Evolutionary conservation across 805 yeast species (phyloP).

Genomic region (Monosporozyma servazzii): DNA sequence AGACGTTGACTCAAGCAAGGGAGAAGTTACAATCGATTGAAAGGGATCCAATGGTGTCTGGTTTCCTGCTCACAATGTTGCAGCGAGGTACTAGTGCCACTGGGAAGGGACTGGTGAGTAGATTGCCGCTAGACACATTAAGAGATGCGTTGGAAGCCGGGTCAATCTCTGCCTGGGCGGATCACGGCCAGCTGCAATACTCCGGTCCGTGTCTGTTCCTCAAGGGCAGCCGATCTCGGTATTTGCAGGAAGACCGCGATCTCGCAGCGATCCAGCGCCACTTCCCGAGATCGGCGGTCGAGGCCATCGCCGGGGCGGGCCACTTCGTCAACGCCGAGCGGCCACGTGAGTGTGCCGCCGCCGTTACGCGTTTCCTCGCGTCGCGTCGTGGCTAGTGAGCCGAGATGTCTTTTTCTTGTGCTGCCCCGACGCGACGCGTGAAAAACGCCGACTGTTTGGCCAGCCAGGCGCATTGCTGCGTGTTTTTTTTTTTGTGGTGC

Average conservation of each 20-base stretch:
- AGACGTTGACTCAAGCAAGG: conserved; percentile 58
- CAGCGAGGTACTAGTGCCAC: conserved; percentile 13
- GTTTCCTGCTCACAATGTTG: conserved; percentile 51
- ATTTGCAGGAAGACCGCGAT: conserved; percentile 72
- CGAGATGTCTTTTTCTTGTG: neutral
- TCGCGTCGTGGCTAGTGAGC: too few species aligned
- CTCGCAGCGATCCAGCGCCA: conserved; percentile 61
- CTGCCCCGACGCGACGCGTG: neutral
- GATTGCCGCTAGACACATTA: conserved; percentile 62
- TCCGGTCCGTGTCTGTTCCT: conserved; percentile 68
- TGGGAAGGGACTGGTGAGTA: conserved; percentile 27
- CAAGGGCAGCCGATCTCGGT: conserved; percentile 66
- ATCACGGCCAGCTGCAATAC: neutral
- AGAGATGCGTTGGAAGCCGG: conserved; percentile 10
- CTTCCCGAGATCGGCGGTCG: conserved; percentile 68
- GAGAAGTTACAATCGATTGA: conserved; percentile 55
- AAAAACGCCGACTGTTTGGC: too few species aligned
- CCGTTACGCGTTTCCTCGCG: conserved; percentile 49
- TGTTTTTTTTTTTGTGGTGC: too few species aligned
- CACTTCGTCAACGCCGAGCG: conserved; percentile 91
- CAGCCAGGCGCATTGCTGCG: neutral
- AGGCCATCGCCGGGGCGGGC: conserved; percentile 66
- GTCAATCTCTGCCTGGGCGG: conserved; percentile 36
- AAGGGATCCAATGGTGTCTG: conserved; percentile 49
- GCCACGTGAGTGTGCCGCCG: conserved; percentile 63